phyloP scores from a whole-genome alignment of 1,284 basidiomycete genomes.

The Gomphus bonarii region DNA sequence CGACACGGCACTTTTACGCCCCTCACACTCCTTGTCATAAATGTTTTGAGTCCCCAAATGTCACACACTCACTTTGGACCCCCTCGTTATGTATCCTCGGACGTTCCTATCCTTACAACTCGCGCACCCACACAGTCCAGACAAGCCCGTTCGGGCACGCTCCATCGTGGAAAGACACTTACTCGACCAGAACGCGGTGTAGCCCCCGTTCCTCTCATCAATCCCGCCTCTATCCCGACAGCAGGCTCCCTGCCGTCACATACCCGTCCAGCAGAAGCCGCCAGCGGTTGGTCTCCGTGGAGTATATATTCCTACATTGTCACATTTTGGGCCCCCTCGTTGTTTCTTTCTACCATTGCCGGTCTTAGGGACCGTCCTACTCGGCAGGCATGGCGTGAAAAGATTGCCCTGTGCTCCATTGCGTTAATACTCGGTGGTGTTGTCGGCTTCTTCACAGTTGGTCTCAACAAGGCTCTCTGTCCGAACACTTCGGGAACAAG shows the following conservation, averaged over 20 bases:
- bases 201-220: conserved; percentile 89
- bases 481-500: conserved; percentile 50
- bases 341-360: conserved; percentile 62
- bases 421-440: conserved; percentile 68
- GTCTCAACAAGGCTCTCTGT: conserved; percentile 88
- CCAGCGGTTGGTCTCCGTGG: conserved; percentile 65
- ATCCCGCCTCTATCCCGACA: conserved; percentile 40
- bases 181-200: conserved; percentile 93
- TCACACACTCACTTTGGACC: conserved; percentile 34
- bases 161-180: conserved; percentile 87
- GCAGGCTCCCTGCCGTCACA: conserved; percentile 22
- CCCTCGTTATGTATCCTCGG: conserved; percentile 43
- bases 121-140: conserved; percentile 26
- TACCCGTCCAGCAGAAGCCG: conserved; percentile 24
- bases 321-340: conserved; percentile 88
- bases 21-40: neutral
- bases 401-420: conserved; percentile 87
- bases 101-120: conserved; percentile 61
- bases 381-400: conserved; percentile 96
- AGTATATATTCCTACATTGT: conserved; percentile 67
- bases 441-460: conserved; percentile 92
- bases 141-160: conserved; percentile 41
- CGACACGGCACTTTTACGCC: neutral
- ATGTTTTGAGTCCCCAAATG: conserved; percentile 2
- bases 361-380: conserved; percentile 73